Base-by-base conservation (phyloP, 371 early-diverging fungal species). In the Apophysomyces sp. region DNA sequence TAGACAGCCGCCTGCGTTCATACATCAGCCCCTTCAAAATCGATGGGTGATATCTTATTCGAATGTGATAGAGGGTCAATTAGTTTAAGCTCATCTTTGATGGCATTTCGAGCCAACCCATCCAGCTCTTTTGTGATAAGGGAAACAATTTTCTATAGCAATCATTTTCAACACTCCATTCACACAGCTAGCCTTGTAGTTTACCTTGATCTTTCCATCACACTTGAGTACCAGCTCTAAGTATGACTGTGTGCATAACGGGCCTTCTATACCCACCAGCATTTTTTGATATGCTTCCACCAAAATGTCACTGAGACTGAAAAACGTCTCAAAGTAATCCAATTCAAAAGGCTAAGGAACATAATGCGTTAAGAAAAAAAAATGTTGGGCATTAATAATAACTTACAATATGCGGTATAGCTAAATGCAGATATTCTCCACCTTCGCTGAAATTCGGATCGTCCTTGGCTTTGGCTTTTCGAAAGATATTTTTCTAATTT, bases 221-320 rank as follows among this genome's bases (percentile, higher is more conserved):
- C 80, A 77, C 66, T 84, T 84, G 63, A 82, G 69, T 51, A 82
- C 84, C 77, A 75, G 72, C 68, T 84, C 84, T 67, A 77, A 78
- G 58, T 77, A 84, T 21, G 75, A 44, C 39, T 76, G 72, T n/a
- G 77, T 74, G 57, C 83, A 75, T 8, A 67, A 58, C 15, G 73
- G 58, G 0, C 69, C 69, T 57, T 73, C 75, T 39, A 63, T 73
- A 44, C 72, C 77, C 12, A 71, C 66, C 8, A 82, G 61, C 32
- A 82, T 55, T 56, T 80, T 82, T 41, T 78, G 70, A 63, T 82
- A 82, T 13, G 72, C 77, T 36, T 80, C 82, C 27, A 66, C 67
- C 57, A 82, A 44, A 11, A 82, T 74, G 59, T 82, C 85, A 40
- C 77, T 67, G 30, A 84, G 56, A 12, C 83, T 80, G 40, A 74